These are phyloP conservation scores for Apiospora marii DNA, from an alignment of 2,329 filamentous ascomycete species.

Conservation along the genomic window DNA sequence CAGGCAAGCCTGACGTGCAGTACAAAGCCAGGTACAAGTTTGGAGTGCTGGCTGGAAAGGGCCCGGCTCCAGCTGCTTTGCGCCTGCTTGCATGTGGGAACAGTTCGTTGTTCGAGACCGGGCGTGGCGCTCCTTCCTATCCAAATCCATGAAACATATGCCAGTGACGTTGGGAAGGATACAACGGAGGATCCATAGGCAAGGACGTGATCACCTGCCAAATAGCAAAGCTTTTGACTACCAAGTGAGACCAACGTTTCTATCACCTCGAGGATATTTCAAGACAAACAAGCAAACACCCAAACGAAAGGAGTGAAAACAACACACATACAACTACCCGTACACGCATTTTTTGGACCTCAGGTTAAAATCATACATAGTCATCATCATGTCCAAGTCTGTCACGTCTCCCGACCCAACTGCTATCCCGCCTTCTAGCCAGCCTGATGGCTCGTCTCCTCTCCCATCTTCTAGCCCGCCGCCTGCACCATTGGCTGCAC, in stretches of 20 bases:
- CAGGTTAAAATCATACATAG: not conserved
- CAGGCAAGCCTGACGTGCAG: too few species aligned
- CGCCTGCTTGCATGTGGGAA: not conserved
- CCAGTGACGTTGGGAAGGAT: not conserved
- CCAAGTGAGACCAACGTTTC: not conserved
- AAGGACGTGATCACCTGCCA: not conserved
- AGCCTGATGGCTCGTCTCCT: not conserved
- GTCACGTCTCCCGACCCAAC: not conserved
- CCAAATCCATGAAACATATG: not conserved
- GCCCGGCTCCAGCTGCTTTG: too few species aligned
- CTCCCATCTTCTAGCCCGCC: not conserved
- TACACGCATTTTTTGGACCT: not conserved
- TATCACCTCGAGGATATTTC: not conserved
- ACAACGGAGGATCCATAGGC: not conserved
- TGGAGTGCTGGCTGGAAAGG: not conserved
- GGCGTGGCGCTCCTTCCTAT: not conserved
- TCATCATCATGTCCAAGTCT: not conserved
- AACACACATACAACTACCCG: not conserved
- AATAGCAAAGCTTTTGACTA: not conserved
- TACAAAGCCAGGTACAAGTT: too few species aligned
- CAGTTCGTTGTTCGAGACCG: not conserved
- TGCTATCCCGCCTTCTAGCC: not conserved
- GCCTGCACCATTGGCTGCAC: not conserved
- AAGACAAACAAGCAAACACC: not conserved
- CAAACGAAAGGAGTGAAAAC: not conserved